phyloP scores from a whole-genome alignment of 2,329 filamentous ascomycete species.

The Torrubiellomyces zombiae region DNA sequence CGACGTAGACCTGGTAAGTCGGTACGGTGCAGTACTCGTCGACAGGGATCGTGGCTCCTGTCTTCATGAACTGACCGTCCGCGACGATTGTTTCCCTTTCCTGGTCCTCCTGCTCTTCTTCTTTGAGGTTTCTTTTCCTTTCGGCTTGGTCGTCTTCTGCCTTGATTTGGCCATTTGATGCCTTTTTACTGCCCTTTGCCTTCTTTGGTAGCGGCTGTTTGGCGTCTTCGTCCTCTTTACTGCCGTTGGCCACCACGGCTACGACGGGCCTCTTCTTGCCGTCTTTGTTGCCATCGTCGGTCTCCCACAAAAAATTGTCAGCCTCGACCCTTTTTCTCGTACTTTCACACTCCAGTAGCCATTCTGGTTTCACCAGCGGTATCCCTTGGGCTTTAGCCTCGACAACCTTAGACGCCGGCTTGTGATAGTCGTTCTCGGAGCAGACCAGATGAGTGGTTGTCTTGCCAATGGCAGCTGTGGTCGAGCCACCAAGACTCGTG shows the following conservation, averaged over 20 bases:
- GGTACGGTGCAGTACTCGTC: slow-evolving; percentile 26
- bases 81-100: slow-evolving; percentile 18
- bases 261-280: slow-evolving; percentile 12
- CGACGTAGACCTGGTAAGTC: slow-evolving; percentile 45
- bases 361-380: slow-evolving; percentile 40
- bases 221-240: slow-evolving; percentile 9
- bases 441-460: slow-evolving; percentile 40
- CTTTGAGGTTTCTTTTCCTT: no score
- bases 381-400: slow-evolving; percentile 28
- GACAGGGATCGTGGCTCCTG: slow-evolving; percentile 30
- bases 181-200: slow-evolving; percentile 10
- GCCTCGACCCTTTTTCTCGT: slow-evolving; percentile 9
- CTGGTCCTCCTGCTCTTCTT: slow-evolving; percentile 15
- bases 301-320: slow-evolving; percentile 12
- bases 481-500: slow-evolving; percentile 28
- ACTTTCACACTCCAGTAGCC: slow-evolving; percentile 40
- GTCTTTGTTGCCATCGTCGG: slow-evolving; percentile 9
- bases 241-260: slow-evolving; percentile 7
- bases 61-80: slow-evolving; percentile 29
- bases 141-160: slow-evolving; percentile 21
- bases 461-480: slow-evolving; percentile 29
- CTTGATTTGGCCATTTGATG: slow-evolving; percentile 12
- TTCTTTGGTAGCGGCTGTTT: slow-evolving; percentile 14
- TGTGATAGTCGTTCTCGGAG: slow-evolving; percentile 33
- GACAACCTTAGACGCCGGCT: slow-evolving; percentile 32